Base-by-base conservation (phyloP, 31 red algal genomes). In the Odonthalia washingtoniensis region DNA sequence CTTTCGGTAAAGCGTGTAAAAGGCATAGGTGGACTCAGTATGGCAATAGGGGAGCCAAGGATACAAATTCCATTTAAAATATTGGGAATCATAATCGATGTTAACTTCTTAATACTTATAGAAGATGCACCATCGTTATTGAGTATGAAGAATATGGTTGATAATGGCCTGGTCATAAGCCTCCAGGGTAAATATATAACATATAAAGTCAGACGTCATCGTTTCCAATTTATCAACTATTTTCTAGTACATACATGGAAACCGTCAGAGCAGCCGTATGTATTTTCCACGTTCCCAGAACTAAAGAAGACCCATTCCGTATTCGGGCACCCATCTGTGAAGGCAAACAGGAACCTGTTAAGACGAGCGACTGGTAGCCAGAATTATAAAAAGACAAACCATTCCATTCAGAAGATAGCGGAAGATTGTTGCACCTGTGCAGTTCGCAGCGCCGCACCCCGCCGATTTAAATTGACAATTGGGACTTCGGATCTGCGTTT, bases 401-500 rank as follows among this genome's bases (percentile, higher is more conserved):
- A 57, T 57, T 57, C 49, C 21, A 14, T 57, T 9, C 9, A 57
- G 21, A 21, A 57, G 21, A 57, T 57, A 9, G 21, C 12, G 12
- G 49, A 57, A 9, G 49, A 57, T 21, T 57, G 49, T 57, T 21
- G 21, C 9, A 57, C 21, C 49, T 57, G 49, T 21, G 12, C 9
- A 57, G 9, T 9, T 14, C 21, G 12, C 9, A 21, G 12, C 12
- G 21, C 49, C 21, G 49, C 49, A 57, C 49, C 49, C 9, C 49
- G 49, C 21, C 9, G 49, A 57, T 57, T 57, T 21, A 57, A 57
- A 57, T 21, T 57, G 49, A 21, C 49, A 21, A 21, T 57, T 72
- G 67, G 67, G 30, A 72, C 14, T 72, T 12, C 9, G 9, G 34
- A 72, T 72, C 67, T 72, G 14, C 34, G 67, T 30, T 72, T 28